Percentiles rank a stretch among this genome's conserved stretches.
These are phyloP conservation scores for Amanita pallidorosea DNA, from an alignment of 768 basidiomycete genomes.

Conservation along the genomic window DNA sequence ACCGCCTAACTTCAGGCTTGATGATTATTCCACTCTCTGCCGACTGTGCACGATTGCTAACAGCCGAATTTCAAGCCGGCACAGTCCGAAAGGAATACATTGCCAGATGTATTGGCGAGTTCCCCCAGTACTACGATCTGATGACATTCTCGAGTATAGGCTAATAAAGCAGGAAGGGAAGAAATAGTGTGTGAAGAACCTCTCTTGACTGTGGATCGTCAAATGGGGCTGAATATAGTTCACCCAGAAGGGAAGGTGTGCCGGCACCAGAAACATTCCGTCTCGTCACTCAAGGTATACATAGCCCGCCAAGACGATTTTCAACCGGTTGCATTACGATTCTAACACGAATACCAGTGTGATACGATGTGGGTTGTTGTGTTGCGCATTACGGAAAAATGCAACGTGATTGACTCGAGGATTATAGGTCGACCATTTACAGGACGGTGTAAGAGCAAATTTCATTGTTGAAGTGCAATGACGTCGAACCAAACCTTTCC, in stretches of 20 bases:
- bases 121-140: constrained; percentile 57
- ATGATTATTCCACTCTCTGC: constrained; percentile 85
- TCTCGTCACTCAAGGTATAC: constrained; percentile 3
- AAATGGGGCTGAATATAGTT: constrained; percentile 94
- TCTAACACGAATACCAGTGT: constrained; percentile 72
- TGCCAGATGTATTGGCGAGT: constrained; percentile 76
- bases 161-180: constrained; percentile 32
- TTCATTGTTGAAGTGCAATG: background rate
- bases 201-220: constrained; percentile 84
- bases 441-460: constrained; percentile 65
- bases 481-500: constrained; percentile 1
- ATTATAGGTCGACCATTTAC: constrained; percentile 66
- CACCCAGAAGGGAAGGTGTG: constrained; percentile 89
- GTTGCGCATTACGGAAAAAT: constrained; percentile 3
- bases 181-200: constrained; percentile 82
- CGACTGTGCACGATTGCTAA: constrained; percentile 55
- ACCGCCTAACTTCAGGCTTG: constrained; percentile 87
- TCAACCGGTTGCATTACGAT: constrained; percentile 78
- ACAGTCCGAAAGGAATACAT: constrained; percentile 88
- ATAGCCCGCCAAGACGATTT: constrained; percentile 82
- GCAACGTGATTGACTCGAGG: constrained; percentile 17
- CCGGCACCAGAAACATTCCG: background rate
- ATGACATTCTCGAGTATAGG: background rate
- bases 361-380: constrained; percentile 53
- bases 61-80: constrained; percentile 74